A percentile compares a stretch with the other conserved stretches of the same genome.
These are phyloP conservation scores for Tolypocladium inflatum DNA, from an alignment of 2,329 filamentous ascomycete genomes.

Conservation along the genomic window DNA sequence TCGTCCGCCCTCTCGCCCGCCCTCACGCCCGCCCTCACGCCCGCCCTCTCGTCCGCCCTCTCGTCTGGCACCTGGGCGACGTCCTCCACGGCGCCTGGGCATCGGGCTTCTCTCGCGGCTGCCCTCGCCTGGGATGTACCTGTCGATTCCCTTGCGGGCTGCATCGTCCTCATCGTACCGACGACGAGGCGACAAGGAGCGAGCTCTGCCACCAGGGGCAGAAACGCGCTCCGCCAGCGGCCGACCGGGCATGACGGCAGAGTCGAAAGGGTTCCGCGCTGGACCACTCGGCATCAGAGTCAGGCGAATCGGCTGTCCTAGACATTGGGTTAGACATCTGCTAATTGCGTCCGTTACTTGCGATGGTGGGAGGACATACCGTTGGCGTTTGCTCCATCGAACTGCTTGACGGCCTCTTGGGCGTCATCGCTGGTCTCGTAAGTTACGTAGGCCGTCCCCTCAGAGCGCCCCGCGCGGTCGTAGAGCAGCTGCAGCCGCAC, in stretches of 20 bases:
- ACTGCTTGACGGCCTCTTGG: conserved; percentile 64
- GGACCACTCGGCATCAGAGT: conserved; percentile 48
- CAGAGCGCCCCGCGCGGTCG: conserved; percentile 80
- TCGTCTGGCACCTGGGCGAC: conserved; percentile 39
- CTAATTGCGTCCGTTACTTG: not conserved
- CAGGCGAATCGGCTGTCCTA: conserved; percentile 72
- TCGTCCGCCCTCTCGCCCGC: not conserved
- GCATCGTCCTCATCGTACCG: conserved; percentile 45
- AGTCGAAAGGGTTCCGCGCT: conserved; percentile 47
- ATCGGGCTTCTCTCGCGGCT: conserved; percentile 51
- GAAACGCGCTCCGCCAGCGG: conserved; percentile 54
- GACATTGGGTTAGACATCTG: not conserved
- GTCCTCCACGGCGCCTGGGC: conserved; percentile 40
- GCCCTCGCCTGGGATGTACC: conserved; percentile 60
- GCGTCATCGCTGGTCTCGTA: conserved; percentile 67
- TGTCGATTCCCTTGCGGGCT: conserved; percentile 60
- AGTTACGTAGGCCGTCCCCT: conserved; percentile 75
- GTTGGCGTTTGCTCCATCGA: conserved; percentile 84
- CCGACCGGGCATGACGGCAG: conserved; percentile 43
- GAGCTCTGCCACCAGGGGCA: conserved; percentile 43
- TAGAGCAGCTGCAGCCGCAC: conserved; percentile 63
- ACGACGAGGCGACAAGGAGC: conserved; percentile 48
- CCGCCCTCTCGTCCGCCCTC: conserved; percentile 20
- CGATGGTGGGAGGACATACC: conserved; percentile 29
- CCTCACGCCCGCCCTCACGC: conserved; percentile 23